These are phyloP conservation scores for Ophiocordyceps sinensis DNA, from an alignment of 2,329 filamentous ascomycete genomes.

Conservation along the genomic window DNA sequence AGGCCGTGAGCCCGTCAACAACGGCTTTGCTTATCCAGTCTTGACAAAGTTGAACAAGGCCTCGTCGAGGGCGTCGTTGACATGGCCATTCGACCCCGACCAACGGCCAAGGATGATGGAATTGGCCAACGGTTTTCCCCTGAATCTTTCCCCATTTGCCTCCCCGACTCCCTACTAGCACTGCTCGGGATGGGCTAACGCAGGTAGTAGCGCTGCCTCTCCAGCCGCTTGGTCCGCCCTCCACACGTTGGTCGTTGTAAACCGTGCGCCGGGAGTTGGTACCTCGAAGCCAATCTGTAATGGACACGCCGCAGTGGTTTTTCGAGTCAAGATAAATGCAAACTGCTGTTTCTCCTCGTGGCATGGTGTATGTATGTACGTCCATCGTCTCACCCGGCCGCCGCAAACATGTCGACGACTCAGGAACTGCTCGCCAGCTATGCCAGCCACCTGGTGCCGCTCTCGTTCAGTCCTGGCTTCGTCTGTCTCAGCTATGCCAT, in stretches of 20 bases:
- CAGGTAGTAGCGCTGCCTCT: neutral
- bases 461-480: constrained; percentile 42
- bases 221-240: neutral
- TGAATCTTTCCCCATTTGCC: too few relatives aligned
- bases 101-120: too few relatives aligned
- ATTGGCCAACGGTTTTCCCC: too few relatives aligned
- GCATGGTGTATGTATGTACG: too few relatives aligned
- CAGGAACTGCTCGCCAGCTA: constrained; percentile 23
- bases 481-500: constrained; percentile 62
- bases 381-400: too few relatives aligned
- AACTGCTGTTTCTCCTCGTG: neutral
- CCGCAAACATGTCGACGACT: constrained; percentile 1
- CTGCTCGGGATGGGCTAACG: neutral
- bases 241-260: neutral
- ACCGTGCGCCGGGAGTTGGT: neutral
- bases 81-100: too few relatives aligned
- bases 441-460: constrained; percentile 29
- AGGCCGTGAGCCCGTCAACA: too few relatives aligned
- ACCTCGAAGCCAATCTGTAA: neutral
- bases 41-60: too few relatives aligned
- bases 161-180: too few relatives aligned
- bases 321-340: neutral
- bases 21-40: too few relatives aligned
- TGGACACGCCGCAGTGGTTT: neutral
- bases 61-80: too few relatives aligned